Conservation (phyloP, 2,329 filamentous ascomycete species). For the Phialemonium atrogriseum region DNA sequence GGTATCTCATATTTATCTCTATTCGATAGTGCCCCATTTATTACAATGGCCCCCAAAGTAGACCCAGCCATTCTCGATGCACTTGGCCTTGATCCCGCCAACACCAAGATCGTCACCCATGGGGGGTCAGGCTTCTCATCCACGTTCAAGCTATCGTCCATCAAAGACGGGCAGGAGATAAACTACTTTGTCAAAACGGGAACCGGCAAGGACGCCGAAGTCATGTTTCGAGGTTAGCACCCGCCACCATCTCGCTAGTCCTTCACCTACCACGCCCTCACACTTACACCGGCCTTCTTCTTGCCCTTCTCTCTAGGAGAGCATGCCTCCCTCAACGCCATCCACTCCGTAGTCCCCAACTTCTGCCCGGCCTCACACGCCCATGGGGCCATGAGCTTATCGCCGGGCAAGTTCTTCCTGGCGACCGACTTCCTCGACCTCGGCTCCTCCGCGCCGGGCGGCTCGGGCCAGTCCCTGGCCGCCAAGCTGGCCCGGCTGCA, state of each 20-base stretch:
- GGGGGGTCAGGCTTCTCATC: constrained; percentile 62
- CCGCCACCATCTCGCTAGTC: no score
- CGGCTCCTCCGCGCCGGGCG: constrained; percentile 27
- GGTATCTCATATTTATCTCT: no score
- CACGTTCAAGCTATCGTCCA: constrained; percentile 36
- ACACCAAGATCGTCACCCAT: constrained; percentile 48
- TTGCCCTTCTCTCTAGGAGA: constrained; percentile 56
- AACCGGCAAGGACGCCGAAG: constrained; percentile 44
- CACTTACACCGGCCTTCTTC: no score
- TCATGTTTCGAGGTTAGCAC: constrained; percentile 72
- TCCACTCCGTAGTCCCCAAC: constrained; percentile 61
- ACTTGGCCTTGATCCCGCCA: constrained; percentile 46
- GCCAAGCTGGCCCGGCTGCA: constrained; percentile 73
- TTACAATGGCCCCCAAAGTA: constrained; percentile 36
- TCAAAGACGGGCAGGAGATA: constrained; percentile 11
- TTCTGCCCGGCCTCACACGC: constrained; percentile 72
- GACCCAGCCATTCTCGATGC: constrained; percentile 56
- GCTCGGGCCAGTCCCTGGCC: constrained; percentile 53
- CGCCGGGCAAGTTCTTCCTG: constrained; percentile 45
- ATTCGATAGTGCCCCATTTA: no score
- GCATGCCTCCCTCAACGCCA: constrained; percentile 74
- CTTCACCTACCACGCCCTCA: no score
- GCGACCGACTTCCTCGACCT: constrained; percentile 78
- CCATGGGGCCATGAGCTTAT: constrained; percentile 52
- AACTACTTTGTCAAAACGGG: constrained; percentile 68